Evolutionary conservation across 768 basidiomycete genomes (phyloP).

Genomic region (Candolleomyces efflorescens): DNA sequence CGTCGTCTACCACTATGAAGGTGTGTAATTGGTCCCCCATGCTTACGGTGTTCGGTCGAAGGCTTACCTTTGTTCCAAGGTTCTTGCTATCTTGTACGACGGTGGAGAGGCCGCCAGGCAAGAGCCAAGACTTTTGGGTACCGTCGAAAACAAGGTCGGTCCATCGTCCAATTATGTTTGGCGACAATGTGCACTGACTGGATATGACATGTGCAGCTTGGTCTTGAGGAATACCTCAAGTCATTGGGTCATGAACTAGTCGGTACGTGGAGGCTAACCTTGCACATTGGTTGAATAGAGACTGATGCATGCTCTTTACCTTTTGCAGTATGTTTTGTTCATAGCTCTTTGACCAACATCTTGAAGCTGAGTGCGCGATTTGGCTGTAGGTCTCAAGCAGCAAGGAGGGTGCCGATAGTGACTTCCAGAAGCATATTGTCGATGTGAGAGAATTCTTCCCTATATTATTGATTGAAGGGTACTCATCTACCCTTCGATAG

Average conservation of each 20-base stretch:
- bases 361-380: neutral
- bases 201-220: slow-evolving; percentile 44
- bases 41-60: neutral
- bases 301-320: neutral
- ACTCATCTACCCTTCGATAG: slow-evolving; percentile 28
- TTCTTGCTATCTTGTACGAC: slow-evolving; percentile 72
- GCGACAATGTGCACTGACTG: neutral
- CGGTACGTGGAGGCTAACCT: slow-evolving; percentile 34
- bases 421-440: slow-evolving; percentile 77
- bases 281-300: neutral
- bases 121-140: slow-evolving; percentile 76
- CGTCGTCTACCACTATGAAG: slow-evolving; percentile 35
- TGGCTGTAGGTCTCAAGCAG: slow-evolving; percentile 59
- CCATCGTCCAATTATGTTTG: neutral
- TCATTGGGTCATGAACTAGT: slow-evolving; percentile 72
- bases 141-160: slow-evolving; percentile 70
- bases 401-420: slow-evolving; percentile 80
- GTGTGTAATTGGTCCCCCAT: slow-evolving; percentile 15
- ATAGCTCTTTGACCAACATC: neutral
- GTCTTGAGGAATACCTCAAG: slow-evolving; percentile 64
- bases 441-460: slow-evolving; percentile 47
- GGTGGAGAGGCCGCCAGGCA: slow-evolving; percentile 61
- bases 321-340: slow-evolving; percentile 5
- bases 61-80: slow-evolving; percentile 28
- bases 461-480: neutral